Conservation (phyloP, 2,329 filamentous ascomycete genomes). For the Pezicula rhizophila region DNA sequence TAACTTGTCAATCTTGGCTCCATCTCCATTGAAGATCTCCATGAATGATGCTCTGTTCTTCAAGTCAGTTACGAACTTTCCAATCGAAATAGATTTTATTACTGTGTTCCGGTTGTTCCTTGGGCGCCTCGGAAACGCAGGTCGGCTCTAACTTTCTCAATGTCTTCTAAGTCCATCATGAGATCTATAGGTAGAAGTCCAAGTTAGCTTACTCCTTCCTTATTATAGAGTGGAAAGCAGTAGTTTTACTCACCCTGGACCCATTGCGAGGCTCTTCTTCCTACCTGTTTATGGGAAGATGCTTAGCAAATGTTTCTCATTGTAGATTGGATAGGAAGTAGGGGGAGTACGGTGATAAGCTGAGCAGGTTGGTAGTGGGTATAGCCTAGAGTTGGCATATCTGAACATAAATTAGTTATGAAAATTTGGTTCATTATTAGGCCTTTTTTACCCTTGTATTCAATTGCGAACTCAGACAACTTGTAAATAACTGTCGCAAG, state of each 20-base stretch:
- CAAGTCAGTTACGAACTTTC: not conserved
- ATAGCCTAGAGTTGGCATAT: conserved; percentile 66
- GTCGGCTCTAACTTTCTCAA: conserved; percentile 62
- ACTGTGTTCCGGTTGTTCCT: conserved; percentile 63
- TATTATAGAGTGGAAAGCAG: not conserved
- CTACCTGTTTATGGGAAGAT: conserved; percentile 20
- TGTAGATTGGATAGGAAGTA: not conserved
- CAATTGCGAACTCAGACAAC: conserved; percentile 62
- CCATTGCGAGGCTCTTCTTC: conserved; percentile 3
- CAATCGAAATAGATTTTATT: conserved; percentile 59
- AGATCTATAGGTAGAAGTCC: conserved; percentile 39
- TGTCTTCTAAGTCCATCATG: conserved; percentile 66
- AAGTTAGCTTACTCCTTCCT: not conserved
- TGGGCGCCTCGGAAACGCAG: conserved; percentile 68
- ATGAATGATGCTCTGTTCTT: conserved; percentile 23
- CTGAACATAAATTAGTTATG: conserved; percentile 17
- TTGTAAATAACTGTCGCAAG: conserved; percentile 74
- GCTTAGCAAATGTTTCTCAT: not conserved
- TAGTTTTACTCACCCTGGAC: conserved; percentile 39
- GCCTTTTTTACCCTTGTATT: conserved; percentile 48
- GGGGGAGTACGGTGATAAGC: conserved; percentile 15
- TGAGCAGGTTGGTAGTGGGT: conserved; percentile 66
- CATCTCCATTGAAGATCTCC: conserved; percentile 44
- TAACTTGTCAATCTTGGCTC: conserved; percentile 44
- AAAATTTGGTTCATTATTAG: too few species aligned